These are phyloP conservation scores for Alternaria gansuensis DNA, from an alignment of 2,329 filamentous ascomycete species.

Conservation along the genomic window DNA sequence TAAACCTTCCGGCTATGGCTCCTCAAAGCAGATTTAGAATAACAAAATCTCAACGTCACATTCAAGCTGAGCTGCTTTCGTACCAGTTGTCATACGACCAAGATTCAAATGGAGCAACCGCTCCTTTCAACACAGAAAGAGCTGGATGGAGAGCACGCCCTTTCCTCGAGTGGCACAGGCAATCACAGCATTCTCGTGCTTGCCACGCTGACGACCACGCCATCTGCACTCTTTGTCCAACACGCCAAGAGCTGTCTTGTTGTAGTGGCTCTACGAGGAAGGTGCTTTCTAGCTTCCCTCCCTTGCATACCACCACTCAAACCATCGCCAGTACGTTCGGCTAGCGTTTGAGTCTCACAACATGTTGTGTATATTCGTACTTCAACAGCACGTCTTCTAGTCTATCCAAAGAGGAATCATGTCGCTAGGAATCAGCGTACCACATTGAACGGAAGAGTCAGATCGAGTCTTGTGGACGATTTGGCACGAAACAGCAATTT, in stretches of 20 bases:
- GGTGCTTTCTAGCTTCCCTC: not conserved
- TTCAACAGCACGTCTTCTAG: not conserved
- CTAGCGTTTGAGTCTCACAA: conserved; percentile 1
- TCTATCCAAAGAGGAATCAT: not conserved
- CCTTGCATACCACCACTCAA: not conserved
- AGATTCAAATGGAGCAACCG: not conserved
- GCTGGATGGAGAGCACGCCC: conserved; percentile 1
- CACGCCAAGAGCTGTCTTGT: conserved; percentile 13
- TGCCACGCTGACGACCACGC: conserved; percentile 8
- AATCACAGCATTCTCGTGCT: conserved; percentile 12
- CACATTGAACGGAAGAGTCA: not conserved
- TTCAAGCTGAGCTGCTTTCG: conserved; percentile 4
- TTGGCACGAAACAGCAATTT: not conserved
- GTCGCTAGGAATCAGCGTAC: not conserved
- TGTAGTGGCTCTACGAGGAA: conserved; percentile 6
- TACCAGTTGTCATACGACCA: conserved; percentile 4
- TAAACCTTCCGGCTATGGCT: conserved; percentile 15
- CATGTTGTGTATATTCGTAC: not conserved
- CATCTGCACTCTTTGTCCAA: conserved; percentile 4
- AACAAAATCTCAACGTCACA: conserved; percentile 2
- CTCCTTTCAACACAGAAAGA: conserved; percentile 1
- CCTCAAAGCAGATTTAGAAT: not conserved
- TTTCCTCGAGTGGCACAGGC: conserved; percentile 11
- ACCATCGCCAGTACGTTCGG: not conserved
- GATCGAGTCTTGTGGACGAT: not conserved